phyloP scores from a whole-genome alignment of 371 early-diverging fungal genomes.

The Mortierella sp. region DNA sequence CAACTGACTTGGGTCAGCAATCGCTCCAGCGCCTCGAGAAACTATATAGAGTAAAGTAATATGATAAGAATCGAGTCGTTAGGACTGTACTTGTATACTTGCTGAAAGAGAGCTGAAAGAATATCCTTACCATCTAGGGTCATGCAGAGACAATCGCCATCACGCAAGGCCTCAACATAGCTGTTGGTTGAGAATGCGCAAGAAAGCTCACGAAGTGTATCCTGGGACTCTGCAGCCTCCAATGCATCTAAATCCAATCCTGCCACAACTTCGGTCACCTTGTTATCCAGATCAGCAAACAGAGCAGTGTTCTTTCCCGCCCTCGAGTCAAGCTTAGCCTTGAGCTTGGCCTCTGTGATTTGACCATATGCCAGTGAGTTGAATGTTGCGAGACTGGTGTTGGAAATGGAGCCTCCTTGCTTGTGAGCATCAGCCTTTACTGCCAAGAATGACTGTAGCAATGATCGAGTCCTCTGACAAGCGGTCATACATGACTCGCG shows the following conservation, averaged over 20 bases:
- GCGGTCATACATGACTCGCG: constrained; percentile 30
- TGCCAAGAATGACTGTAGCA: constrained; percentile 33
- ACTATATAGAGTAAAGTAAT: constrained; percentile 17
- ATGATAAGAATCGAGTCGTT: neutral
- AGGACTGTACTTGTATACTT: neutral
- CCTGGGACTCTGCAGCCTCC: constrained; percentile 43
- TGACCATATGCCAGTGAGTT: constrained; percentile 58
- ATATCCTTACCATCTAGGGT: constrained; percentile 51
- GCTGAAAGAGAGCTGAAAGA: neutral
- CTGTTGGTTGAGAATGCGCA: constrained; percentile 59
- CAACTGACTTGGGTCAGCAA: constrained; percentile 58
- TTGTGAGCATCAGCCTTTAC: constrained; percentile 58
- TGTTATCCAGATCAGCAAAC: constrained; percentile 56
- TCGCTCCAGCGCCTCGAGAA: constrained; percentile 45
- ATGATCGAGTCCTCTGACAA: constrained; percentile 19
- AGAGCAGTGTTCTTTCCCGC: constrained; percentile 48
- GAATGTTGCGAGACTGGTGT: constrained; percentile 57
- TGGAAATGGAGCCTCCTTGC: constrained; percentile 51
- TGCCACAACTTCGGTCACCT: constrained; percentile 42
- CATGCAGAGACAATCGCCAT: constrained; percentile 60
- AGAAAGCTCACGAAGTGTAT: constrained; percentile 36
- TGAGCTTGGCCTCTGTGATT: constrained; percentile 46
- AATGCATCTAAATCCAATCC: constrained; percentile 47
- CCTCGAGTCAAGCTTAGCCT: constrained; percentile 54
- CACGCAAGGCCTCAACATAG: constrained; percentile 56